Evolutionary conservation across 192 early-diverging fungal genomes (phyloP).

Genomic region (Phycomyces nitens): DNA sequence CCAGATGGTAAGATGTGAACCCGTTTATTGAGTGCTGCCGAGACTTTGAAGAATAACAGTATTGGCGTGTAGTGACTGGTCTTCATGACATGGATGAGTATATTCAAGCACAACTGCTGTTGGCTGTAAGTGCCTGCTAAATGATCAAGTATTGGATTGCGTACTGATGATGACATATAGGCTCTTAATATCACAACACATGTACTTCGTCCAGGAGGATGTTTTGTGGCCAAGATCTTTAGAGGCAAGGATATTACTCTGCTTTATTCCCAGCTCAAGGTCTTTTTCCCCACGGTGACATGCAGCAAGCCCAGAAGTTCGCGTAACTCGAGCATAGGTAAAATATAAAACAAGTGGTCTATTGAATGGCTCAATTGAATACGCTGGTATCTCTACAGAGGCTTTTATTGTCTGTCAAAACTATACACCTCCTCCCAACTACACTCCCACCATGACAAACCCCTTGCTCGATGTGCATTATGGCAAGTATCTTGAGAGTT

Average conservation of each 20-base stretch:
- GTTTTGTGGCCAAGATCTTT: conserved; percentile 98
- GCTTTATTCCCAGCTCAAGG: conserved; percentile 85
- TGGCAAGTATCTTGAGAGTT: conserved; percentile 24
- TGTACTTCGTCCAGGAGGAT: conserved; percentile 84
- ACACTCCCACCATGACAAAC: conserved; percentile 86
- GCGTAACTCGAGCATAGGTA: conserved; percentile 82
- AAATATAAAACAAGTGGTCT: too few relatives aligned
- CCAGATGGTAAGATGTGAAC: conserved; percentile 69
- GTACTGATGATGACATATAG: conserved; percentile 1
- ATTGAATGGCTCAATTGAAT: too few relatives aligned
- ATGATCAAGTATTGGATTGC: neutral
- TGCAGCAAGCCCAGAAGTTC: conserved; percentile 92
- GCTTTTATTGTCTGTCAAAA: conserved; percentile 91
- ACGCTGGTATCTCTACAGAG: conserved; percentile 54
- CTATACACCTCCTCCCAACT: conserved; percentile 81
- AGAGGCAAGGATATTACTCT: conserved; percentile 91
- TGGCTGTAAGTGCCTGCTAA: conserved; percentile 52
- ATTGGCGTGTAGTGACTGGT: conserved; percentile 70
- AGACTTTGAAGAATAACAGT: neutral
- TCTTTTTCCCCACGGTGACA: conserved; percentile 89
- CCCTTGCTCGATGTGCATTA: conserved; percentile 83
- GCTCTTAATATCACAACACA: conserved; percentile 97
- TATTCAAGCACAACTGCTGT: conserved; percentile 93
- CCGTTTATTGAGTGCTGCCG: neutral
- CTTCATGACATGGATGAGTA: conserved; percentile 99